phyloP scores from a whole-genome alignment of 129 eudicot genomes.

The Calendula officinalis region DNA sequence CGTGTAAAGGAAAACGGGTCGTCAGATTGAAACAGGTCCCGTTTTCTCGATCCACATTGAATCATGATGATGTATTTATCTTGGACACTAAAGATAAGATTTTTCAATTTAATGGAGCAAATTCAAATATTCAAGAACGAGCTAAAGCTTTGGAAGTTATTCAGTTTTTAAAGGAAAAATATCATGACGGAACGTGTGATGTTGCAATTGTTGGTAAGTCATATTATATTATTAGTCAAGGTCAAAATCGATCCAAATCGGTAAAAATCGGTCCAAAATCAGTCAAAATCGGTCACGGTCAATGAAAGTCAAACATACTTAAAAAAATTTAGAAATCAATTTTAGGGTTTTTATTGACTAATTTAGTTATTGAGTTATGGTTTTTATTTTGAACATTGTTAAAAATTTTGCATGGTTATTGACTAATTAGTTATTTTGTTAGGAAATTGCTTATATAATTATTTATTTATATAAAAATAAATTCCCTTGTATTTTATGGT shows the following conservation, averaged over 20 bases:
- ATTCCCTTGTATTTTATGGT: no score
- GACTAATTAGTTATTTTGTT: no score
- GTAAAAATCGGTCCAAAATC: neutral
- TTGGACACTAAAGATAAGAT: constrained; percentile 83
- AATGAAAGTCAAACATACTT: no score
- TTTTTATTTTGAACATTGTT: no score
- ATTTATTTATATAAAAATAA: no score
- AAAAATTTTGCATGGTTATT: no score
- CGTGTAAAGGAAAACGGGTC: constrained; percentile 90
- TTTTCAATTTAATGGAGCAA: constrained; percentile 86
- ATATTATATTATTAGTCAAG: constrained; percentile 1
- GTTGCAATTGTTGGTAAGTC: constrained; percentile 89
- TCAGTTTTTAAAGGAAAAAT: constrained; percentile 81
- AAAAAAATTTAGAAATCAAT: no score
- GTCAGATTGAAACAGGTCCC: constrained; percentile 97
- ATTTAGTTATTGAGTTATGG: no score
- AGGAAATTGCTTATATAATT: no score
- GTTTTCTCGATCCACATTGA: constrained; percentile 76
- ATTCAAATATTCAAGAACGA: constrained; percentile 86
- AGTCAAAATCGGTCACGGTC: no score
- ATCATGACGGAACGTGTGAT: constrained; percentile 81
- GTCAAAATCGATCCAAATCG: neutral
- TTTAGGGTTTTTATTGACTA: no score
- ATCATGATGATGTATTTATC: constrained; percentile 89
- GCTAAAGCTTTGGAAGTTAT: constrained; percentile 88